A percentile compares a stretch with the other conserved stretches of the same genome.
Evolutionary conservation across 805 yeast species (phyloP).

Genomic region (Novakomyces olei): DNA sequence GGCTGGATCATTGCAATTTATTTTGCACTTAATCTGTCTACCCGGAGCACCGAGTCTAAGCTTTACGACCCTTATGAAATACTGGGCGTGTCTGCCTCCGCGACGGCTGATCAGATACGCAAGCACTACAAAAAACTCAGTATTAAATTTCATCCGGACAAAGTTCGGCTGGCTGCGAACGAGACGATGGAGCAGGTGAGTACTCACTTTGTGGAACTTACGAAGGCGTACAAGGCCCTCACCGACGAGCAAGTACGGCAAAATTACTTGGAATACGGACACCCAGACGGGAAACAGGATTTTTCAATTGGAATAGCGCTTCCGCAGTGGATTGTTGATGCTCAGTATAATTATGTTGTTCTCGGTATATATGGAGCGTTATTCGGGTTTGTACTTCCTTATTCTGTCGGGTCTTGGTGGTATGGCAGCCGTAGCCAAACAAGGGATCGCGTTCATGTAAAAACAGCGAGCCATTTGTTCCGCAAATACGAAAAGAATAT

Average conservation of each 20-base stretch:
- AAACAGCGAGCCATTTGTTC: slow-evolving; percentile 61
- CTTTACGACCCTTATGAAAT: slow-evolving; percentile 80
- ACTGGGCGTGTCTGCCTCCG: slow-evolving; percentile 41
- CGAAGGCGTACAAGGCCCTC: slow-evolving; percentile 82
- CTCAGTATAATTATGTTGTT: slow-evolving; percentile 45
- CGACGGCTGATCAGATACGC: slow-evolving; percentile 59
- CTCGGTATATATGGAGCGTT: slow-evolving; percentile 43
- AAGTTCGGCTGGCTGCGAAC: slow-evolving; percentile 36
- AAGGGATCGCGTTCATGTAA: slow-evolving; percentile 57
- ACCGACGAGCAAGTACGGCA: slow-evolving; percentile 74
- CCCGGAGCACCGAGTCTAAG: slow-evolving; percentile 6
- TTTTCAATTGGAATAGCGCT: slow-evolving; percentile 81
- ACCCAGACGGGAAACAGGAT: slow-evolving; percentile 94
- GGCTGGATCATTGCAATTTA: neutral
- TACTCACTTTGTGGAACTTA: slow-evolving; percentile 53
- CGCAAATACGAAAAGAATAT: slow-evolving; percentile 38
- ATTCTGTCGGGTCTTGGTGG: slow-evolving; percentile 82
- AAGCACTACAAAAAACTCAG: slow-evolving; percentile 71
- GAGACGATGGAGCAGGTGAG: slow-evolving; percentile 45
- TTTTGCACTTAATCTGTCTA: neutral
- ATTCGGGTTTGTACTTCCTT: slow-evolving; percentile 62
- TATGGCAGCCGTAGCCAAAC: slow-evolving; percentile 54
- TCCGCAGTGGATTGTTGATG: slow-evolving; percentile 77
- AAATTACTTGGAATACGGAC: slow-evolving; percentile 72
- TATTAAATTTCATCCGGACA: slow-evolving; percentile 82